Evolutionary conservation across 2,329 filamentous ascomycete genomes (phyloP).

Genomic region (Achaetomium macrosporum): DNA sequence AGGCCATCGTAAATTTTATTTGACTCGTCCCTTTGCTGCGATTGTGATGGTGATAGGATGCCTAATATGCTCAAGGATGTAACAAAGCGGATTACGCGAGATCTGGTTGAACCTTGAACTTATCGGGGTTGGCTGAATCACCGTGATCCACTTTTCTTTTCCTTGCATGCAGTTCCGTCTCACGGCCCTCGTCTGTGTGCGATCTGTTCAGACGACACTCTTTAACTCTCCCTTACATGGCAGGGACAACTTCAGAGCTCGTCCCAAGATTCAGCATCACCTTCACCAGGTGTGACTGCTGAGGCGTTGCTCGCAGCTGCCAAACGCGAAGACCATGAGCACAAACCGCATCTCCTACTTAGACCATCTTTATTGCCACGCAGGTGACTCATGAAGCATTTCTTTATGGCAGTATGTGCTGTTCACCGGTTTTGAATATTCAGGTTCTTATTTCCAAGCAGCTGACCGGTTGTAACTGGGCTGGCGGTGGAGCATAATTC

Average conservation of each 20-base stretch:
- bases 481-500: neutral
- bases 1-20: slow-evolving; percentile 18
- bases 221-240: neutral
- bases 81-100: neutral
- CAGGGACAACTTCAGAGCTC: neutral
- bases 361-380: neutral
- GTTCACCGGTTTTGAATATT: neutral
- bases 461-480: slow-evolving; percentile 4
- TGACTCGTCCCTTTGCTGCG: neutral
- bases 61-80: neutral
- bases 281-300: neutral
- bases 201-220: neutral
- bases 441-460: neutral
- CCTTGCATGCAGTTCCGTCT: neutral
- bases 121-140: no score
- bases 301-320: neutral
- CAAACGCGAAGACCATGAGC: neutral
- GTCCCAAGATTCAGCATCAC: no score
- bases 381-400: no score
- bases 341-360: neutral
- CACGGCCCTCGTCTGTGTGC: neutral
- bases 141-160: slow-evolving; percentile 1
- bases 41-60: neutral
- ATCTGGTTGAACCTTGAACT: neutral
- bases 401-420: neutral